phyloP scores from a whole-genome alignment of 2,329 filamentous ascomycete species.

The Tothia fuscella region DNA sequence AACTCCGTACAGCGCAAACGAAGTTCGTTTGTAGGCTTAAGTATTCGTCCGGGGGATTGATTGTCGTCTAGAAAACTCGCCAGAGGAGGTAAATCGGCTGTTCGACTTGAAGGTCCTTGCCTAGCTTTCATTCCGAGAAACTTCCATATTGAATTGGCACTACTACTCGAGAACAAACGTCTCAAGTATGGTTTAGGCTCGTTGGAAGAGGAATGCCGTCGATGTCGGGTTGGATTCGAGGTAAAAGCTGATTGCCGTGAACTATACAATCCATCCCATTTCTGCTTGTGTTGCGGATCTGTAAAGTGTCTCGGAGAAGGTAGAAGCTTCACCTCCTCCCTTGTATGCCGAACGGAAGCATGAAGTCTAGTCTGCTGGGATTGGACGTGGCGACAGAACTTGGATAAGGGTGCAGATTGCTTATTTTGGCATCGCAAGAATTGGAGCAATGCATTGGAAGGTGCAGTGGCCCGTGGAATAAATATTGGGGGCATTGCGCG shows the following conservation, averaged over 20 bases:
- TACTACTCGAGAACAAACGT: constrained; percentile 7
- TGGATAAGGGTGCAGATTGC: not conserved
- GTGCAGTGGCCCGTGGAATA: constrained; percentile 1
- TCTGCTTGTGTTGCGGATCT: too few relatives aligned
- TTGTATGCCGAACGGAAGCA: not conserved
- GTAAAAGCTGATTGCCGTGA: not conserved
- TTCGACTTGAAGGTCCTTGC: constrained; percentile 31
- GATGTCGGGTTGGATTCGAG: not conserved
- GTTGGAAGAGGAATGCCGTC: not conserved
- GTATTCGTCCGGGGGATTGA: constrained; percentile 52
- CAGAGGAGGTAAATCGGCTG: constrained; percentile 45
- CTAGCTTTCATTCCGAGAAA: constrained; percentile 17
- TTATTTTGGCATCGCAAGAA: constrained; percentile 8
- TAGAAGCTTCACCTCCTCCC: constrained; percentile 6
- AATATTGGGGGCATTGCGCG: constrained; percentile 7
- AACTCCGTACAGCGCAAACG: constrained; percentile 89
- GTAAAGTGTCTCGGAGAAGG: constrained; percentile 4
- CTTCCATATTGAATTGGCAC: not conserved
- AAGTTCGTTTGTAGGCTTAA: constrained; percentile 74
- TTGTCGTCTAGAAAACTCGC: constrained; percentile 45
- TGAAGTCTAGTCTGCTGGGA: not conserved
- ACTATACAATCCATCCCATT: too few relatives aligned
- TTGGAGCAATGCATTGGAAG: constrained; percentile 4
- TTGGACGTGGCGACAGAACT: not conserved
- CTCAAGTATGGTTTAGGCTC: not conserved